Evolutionary conservation across 768 basidiomycete species (phyloP), one percentile per base, ranked within the genome.

Genomic region (Rhodocollybia butyracea): DNA sequence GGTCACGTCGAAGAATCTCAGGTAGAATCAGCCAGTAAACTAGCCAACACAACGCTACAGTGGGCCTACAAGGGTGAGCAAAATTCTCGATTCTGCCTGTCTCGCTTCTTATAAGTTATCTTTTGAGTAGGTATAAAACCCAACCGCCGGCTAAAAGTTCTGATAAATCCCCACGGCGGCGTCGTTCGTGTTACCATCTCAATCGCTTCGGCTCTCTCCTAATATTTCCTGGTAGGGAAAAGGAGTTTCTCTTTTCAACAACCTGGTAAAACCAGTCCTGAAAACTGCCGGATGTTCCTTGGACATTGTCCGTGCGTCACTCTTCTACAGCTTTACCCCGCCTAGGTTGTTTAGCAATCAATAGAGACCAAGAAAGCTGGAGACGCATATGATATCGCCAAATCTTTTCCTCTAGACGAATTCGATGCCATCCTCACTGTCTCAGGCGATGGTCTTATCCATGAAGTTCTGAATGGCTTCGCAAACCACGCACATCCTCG

Each of bases 391-490:
- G 84, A 90, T 31, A 73, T 93, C 55, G 82, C 76, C 0, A 82
- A 81, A 58, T 68, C 71, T 3, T 67, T 91, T 31, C 58, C 75
- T 0, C 74, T 89, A 3, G 74, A 78, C 15, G 30, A 43, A 21
- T 89, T 80, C 58, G 91, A 94, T 59, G 89, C 85, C 0, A 66
- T 95, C 39, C 78, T 90, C 34, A 70, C 83, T 29, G 78, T 94
- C 22, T 93, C 91, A 0, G 93, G 93, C 0, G 93, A 95, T 62
- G 93, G 93, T 7, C 75, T 91, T 32, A 64, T 92, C 15, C 88
- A 94, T 63, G 93, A 95, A 70, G 76, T 91, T 22, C 61, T 93
- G 65, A 95, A 95, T 63, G 93, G 92, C 2, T 82, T 94, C 54
- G 84, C 88, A 2, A 73, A 84, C 51, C 86, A 89, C 56, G 68